These are phyloP conservation scores for Papiliotrema flavescens DNA, from an alignment of 1,284 basidiomycete species.

Conservation along the genomic window DNA sequence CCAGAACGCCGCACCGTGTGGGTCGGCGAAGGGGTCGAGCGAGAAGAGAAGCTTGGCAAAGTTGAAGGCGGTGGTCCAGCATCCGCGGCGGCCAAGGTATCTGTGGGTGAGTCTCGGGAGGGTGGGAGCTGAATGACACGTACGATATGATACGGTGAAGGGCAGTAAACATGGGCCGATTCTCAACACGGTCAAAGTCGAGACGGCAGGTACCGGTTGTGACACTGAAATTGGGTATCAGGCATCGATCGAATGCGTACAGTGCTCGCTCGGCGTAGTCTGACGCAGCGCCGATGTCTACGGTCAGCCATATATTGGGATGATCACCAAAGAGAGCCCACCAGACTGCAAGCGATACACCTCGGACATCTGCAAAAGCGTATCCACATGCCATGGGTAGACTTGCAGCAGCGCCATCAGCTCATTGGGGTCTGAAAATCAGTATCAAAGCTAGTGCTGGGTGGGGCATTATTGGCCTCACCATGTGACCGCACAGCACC, in stretches of 20 bases:
- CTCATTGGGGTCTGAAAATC: constrained; percentile 49
- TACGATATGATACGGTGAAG: constrained; percentile 72
- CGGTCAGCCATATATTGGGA: not conserved
- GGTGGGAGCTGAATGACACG: constrained; percentile 28
- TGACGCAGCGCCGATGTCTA: constrained; percentile 75
- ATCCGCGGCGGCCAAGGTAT: constrained; percentile 79
- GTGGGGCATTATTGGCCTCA: constrained; percentile 49
- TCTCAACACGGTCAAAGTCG: constrained; percentile 65
- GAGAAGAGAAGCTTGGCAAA: constrained; percentile 76
- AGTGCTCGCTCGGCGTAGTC: constrained; percentile 81
- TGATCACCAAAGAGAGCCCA: constrained; percentile 34
- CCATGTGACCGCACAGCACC: constrained; percentile 73
- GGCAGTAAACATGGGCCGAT: constrained; percentile 53
- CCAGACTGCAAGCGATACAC: constrained; percentile 79
- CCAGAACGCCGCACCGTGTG: constrained; percentile 77
- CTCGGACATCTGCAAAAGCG: constrained; percentile 73
- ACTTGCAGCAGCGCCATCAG: constrained; percentile 52
- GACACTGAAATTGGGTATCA: constrained; percentile 78
- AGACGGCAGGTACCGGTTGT: constrained; percentile 72
- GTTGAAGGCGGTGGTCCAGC: constrained; percentile 81
- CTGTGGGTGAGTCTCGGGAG: constrained; percentile 42
- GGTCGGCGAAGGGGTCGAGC: constrained; percentile 73
- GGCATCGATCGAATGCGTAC: constrained; percentile 82
- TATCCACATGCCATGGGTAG: constrained; percentile 79
- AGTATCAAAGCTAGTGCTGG: constrained; percentile 1